These are phyloP conservation scores for Ophiostoma sp. DNA, from an alignment of 2,329 filamentous ascomycete genomes.

Conservation along the genomic window DNA sequence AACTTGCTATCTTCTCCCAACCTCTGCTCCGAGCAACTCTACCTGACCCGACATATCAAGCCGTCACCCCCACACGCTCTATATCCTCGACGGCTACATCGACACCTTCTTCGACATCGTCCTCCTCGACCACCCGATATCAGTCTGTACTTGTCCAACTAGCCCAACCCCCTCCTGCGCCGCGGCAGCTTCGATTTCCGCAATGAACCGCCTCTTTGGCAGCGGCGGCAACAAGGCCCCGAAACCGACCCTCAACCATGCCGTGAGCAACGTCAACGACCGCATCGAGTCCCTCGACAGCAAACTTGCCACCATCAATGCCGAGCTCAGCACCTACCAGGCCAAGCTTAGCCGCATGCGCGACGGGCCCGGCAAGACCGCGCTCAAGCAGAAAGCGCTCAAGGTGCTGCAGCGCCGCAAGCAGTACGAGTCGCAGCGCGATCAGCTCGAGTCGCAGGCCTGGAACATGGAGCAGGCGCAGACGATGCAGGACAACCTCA, in stretches of 20 bases:
- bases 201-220: conserved; percentile 95
- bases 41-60: background rate
- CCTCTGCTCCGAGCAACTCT: no score
- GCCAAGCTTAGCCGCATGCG: conserved; percentile 85
- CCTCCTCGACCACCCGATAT: background rate
- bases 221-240: conserved; percentile 62
- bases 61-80: no score
- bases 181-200: background rate
- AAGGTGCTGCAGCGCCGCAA: conserved; percentile 91
- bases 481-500: conserved; percentile 98
- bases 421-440: conserved; percentile 87
- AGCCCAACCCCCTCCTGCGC: no score
- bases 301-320: conserved; percentile 86
- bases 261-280: conserved; percentile 79
- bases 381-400: conserved; percentile 88
- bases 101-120: background rate
- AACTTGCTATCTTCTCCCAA: no score
- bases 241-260: conserved; percentile 79
- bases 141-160: background rate
- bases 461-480: conserved; percentile 99
- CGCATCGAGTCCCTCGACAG: conserved; percentile 85
- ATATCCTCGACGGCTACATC: background rate
- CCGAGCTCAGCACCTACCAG: conserved; percentile 84
- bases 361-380: conserved; percentile 87
- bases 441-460: conserved; percentile 87